These are phyloP conservation scores for Fusarium incarnatum DNA, from an alignment of 2,329 filamentous ascomycete species.

Conservation along the genomic window DNA sequence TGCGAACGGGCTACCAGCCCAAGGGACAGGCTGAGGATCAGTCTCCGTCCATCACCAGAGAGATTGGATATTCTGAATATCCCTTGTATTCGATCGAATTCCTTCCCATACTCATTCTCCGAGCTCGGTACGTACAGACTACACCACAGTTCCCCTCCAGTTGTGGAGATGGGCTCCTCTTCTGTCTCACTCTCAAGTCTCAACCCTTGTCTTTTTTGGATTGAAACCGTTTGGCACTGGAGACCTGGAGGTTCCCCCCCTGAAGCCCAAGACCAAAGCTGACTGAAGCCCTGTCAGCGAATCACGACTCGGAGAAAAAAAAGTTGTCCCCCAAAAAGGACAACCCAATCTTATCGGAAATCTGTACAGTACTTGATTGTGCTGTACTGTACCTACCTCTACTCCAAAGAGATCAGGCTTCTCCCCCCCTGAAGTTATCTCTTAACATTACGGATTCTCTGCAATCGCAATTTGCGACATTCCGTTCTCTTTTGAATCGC, in stretches of 20 bases:
- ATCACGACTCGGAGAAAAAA: slow-evolving; percentile 28
- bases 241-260: background rate
- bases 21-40: slow-evolving; percentile 28
- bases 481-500: slow-evolving; percentile 27
- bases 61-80: background rate
- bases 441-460: background rate
- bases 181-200: slow-evolving; percentile 6
- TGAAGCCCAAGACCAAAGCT: slow-evolving; percentile 22
- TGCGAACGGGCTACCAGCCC: slow-evolving; percentile 28
- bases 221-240: slow-evolving; percentile 7
- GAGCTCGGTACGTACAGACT: slow-evolving; percentile 28
- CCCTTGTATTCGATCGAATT: slow-evolving; percentile 9
- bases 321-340: slow-evolving; percentile 18
- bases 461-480: slow-evolving; percentile 33
- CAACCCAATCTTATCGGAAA: slow-evolving; percentile 33
- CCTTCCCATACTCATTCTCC: slow-evolving; percentile 1
- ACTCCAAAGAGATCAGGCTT: slow-evolving; percentile 8
- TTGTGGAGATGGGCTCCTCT: slow-evolving; percentile 31
- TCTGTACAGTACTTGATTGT: slow-evolving; percentile 20
- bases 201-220: slow-evolving; percentile 20
- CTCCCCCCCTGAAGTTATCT: slow-evolving; percentile 1
- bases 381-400: background rate
- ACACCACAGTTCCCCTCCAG: background rate
- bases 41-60: slow-evolving; percentile 5
- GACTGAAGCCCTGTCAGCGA: slow-evolving; percentile 33